Conservation (phyloP, 176 grass and related monocot genomes). For the Musa acuminata region DNA sequence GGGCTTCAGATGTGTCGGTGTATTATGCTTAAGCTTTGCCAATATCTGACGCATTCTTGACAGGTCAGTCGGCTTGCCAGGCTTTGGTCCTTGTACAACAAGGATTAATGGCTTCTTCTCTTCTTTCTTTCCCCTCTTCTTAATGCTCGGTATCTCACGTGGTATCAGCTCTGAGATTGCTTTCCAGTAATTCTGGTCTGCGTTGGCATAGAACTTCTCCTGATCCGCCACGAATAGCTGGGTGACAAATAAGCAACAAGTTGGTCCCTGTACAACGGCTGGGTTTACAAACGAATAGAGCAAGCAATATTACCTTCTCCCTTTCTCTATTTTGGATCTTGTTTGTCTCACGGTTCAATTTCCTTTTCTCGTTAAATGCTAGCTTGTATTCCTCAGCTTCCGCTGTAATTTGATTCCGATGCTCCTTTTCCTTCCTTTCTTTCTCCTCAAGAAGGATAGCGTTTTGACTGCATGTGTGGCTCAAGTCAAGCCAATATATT, state of each 20-base stretch:
- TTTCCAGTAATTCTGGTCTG: constrained; percentile 15
- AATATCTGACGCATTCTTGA: constrained; percentile 11
- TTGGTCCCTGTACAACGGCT: neutral
- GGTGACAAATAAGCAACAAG: neutral
- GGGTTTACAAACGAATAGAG: neutral
- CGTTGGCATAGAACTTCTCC: constrained; percentile 8
- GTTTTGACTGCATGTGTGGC: constrained; percentile 3
- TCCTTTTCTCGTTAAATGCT: constrained; percentile 6
- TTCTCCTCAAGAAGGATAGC: constrained; percentile 12
- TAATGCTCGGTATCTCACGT: neutral
- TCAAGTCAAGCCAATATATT: neutral
- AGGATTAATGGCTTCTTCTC: constrained; percentile 14
- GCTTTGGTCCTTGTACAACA: constrained; percentile 10
- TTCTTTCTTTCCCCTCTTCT: neutral
- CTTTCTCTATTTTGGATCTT: constrained; percentile 13
- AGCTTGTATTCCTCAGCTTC: constrained; percentile 9
- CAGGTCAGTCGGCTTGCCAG: constrained; percentile 11
- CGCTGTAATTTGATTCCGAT: constrained; percentile 1
- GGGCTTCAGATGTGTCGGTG: constrained; percentile 1
- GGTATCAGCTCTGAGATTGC: constrained; percentile 10
- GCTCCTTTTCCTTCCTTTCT: constrained; percentile 5
- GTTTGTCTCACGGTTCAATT: constrained; percentile 11
- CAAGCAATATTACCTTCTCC: neutral
- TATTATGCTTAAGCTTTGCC: constrained; percentile 10
- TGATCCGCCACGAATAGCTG: constrained; percentile 4